Evolutionary conservation across 495 filamentous ascomycete genomes (phyloP).

Genomic region (Delitschia confertaspora): DNA sequence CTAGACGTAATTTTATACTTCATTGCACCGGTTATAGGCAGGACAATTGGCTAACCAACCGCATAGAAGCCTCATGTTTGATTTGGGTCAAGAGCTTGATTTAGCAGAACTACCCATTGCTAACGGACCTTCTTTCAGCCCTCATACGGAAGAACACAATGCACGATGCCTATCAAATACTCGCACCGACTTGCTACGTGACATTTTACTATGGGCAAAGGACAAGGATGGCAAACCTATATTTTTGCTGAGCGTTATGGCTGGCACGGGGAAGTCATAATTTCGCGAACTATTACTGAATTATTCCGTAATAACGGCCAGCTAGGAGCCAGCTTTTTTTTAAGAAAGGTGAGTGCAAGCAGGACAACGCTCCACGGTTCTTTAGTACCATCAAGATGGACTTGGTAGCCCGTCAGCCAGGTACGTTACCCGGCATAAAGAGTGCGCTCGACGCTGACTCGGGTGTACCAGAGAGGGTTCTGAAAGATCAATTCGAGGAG

Average conservation of each 20-base stretch:
- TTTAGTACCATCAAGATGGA: constrained; percentile 23
- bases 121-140: constrained; percentile 19
- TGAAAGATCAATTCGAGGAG: constrained; percentile 14
- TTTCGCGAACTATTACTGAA: constrained; percentile 26
- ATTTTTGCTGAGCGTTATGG: constrained; percentile 33
- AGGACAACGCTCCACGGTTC: constrained; percentile 17
- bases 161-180: constrained; percentile 19
- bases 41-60: no score
- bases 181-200: constrained; percentile 18
- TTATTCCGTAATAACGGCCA: constrained; percentile 12
- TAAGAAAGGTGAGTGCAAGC: constrained; percentile 23
- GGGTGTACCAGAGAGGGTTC: constrained; percentile 11
- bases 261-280: constrained; percentile 33
- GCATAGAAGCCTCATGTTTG: background rate
- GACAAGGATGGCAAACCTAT: constrained; percentile 14
- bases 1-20: no score
- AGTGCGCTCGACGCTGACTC: constrained; percentile 14
- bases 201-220: constrained; percentile 19
- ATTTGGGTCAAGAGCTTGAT: constrained; percentile 4
- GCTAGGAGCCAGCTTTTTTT: constrained; percentile 30
- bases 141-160: constrained; percentile 13
- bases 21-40: no score
- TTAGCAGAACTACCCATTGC: constrained; percentile 7
- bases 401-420: constrained; percentile 4
- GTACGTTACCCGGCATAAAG: constrained; percentile 1